Evolutionary conservation across 345 rosid genomes (phyloP).

Genomic region (Gossypium rotundifolium): DNA sequence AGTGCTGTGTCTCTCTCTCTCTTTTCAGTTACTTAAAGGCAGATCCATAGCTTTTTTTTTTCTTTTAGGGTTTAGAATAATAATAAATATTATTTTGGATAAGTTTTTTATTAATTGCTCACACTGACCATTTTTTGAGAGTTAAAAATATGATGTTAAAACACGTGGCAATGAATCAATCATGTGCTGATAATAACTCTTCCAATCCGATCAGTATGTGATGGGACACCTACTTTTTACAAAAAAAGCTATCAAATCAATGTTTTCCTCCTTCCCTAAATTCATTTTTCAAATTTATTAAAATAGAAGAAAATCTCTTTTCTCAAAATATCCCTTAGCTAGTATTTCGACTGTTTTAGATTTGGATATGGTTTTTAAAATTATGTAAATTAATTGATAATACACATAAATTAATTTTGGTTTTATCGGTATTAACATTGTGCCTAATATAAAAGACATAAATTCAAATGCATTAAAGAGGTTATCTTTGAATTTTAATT

Average conservation of each 20-base stretch:
- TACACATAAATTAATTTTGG: too few relatives aligned
- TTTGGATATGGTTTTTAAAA: too few relatives aligned
- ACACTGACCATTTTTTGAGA: neutral
- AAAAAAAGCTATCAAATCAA: neutral
- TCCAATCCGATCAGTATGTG: neutral
- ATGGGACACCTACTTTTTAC: neutral
- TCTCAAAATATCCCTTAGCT: too few relatives aligned
- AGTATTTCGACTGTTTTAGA: too few relatives aligned
- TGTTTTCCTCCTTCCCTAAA: neutral
- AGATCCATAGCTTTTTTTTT: slow-evolving; percentile 29
- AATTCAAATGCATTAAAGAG: fast-evolving
- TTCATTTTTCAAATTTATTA: too few relatives aligned
- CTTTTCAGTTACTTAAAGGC: slow-evolving; percentile 28
- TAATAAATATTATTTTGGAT: neutral
- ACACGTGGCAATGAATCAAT: neutral
- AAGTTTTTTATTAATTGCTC: neutral
- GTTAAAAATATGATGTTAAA: neutral
- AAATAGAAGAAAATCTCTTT: too few relatives aligned
- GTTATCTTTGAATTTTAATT: too few relatives aligned
- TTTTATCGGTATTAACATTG: fast-evolving
- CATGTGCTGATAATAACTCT: too few relatives aligned
- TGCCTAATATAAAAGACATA: fast-evolving
- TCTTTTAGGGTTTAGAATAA: neutral
- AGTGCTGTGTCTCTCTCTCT: neutral
- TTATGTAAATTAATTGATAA: too few relatives aligned